phyloP scores from a whole-genome alignment of 306 rosid genomes.

The Cicer cuneatum region DNA sequence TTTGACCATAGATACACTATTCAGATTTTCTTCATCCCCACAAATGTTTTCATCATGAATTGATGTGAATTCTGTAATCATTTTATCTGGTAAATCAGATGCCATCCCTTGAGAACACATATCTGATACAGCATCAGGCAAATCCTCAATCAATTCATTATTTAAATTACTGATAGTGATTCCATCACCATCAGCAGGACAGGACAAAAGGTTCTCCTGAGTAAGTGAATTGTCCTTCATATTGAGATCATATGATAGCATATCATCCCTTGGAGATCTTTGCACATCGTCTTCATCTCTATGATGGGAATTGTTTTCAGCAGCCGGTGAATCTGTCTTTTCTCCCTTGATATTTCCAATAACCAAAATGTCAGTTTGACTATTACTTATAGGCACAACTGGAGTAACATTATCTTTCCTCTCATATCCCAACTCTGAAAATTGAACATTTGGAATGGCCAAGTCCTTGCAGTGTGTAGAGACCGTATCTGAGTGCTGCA shows the following conservation, averaged over 20 bases:
- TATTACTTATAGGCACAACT: constrained; percentile 41
- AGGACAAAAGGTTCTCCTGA: constrained; percentile 46
- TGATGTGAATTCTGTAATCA: constrained; percentile 43
- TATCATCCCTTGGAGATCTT: constrained; percentile 47
- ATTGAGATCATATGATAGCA: constrained; percentile 53
- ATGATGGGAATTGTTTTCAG: constrained; percentile 48
- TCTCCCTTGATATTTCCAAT: constrained; percentile 47
- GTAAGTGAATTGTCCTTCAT: constrained; percentile 53
- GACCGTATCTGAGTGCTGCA: constrained; percentile 45
- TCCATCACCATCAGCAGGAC: constrained; percentile 47
- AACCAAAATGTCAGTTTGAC: constrained; percentile 50
- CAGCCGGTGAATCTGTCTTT: constrained; percentile 46
- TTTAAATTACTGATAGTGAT: constrained; percentile 48
- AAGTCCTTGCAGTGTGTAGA: constrained; percentile 46
- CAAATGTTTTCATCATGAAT: constrained; percentile 46
- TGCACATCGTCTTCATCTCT: constrained; percentile 43
- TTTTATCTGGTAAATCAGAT: constrained; percentile 48
- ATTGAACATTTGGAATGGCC: constrained; percentile 45
- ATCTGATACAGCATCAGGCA: constrained; percentile 47
- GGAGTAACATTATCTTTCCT: constrained; percentile 47
- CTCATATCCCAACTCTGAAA: constrained; percentile 48
- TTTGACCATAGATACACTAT: constrained; percentile 49
- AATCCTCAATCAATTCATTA: constrained; percentile 57
- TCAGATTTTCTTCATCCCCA: constrained; percentile 50
- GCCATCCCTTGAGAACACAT: constrained; percentile 54